phyloP scores from a whole-genome alignment of 2,329 filamentous ascomycete species.

The Cytospora schulzeri region DNA sequence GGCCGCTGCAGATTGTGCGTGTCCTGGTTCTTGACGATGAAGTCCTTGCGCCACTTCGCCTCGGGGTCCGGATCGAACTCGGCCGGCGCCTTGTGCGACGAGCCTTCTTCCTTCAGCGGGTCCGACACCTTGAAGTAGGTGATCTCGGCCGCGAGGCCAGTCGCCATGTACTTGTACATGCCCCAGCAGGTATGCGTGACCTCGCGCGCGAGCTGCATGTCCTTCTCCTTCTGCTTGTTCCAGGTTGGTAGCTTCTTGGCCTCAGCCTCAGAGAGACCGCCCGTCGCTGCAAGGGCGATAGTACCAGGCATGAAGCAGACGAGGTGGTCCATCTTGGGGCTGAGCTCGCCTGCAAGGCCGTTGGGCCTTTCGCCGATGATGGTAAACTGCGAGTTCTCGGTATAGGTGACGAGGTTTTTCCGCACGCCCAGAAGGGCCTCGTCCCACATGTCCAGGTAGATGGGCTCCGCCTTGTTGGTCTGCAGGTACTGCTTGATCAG shows the following conservation, averaged over 20 bases:
- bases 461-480: conserved; percentile 79
- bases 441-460: conserved; percentile 93
- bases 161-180: conserved; percentile 90
- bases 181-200: conserved; percentile 97
- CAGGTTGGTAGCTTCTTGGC: conserved; percentile 74
- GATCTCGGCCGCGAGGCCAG: conserved; percentile 92
- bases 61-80: conserved; percentile 54
- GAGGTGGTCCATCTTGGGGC: conserved; percentile 95
- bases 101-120: conserved; percentile 65
- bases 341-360: conserved; percentile 67
- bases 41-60: conserved; percentile 75
- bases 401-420: conserved; percentile 91
- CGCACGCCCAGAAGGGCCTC: conserved; percentile 83
- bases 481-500: conserved; percentile 98
- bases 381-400: conserved; percentile 77
- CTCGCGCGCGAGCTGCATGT: conserved; percentile 85
- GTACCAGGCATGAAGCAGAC: conserved; percentile 98
- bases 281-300: conserved; percentile 85
- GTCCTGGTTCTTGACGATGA: conserved; percentile 78
- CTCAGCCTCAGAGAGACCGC: conserved; percentile 72
- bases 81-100: conserved; percentile 51
- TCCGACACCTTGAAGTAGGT: conserved; percentile 80
- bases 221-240: conserved; percentile 78
- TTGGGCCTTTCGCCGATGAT: conserved; percentile 83
- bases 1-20: conserved; percentile 91